phyloP scores from a whole-genome alignment of 345 rosid genomes.

The Microcos paniculata region DNA sequence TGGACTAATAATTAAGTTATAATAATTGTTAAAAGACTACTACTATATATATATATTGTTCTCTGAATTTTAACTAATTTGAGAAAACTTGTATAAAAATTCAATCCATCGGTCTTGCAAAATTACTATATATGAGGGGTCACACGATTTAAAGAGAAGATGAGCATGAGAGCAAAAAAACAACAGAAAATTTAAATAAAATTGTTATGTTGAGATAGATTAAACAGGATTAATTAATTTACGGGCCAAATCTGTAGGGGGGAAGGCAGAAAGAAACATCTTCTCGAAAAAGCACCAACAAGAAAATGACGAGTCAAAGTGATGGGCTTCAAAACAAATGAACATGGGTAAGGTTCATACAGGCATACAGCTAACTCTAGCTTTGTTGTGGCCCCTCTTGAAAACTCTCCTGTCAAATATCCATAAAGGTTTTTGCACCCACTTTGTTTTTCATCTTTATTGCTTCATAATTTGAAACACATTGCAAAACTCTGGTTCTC shows the following conservation, averaged over 20 bases:
- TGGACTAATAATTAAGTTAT: no score
- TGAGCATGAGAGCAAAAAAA: neutral
- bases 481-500: neutral
- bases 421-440: neutral
- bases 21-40: no score
- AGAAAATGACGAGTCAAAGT: constrained; percentile 4
- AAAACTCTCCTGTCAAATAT: neutral
- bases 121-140: no score
- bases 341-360: neutral
- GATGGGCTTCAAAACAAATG: neutral
- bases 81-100: no score
- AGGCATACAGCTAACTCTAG: constrained; percentile 3
- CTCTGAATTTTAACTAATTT: no score
- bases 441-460: neutral
- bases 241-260: neutral
- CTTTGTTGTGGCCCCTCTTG: neutral
- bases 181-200: neutral
- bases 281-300: neutral
- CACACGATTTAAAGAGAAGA: neutral
- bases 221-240: neutral
- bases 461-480: constrained; percentile 13
- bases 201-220: neutral
- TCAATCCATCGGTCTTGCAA: no score
- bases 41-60: no score
- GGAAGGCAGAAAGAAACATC: neutral